phyloP scores from a whole-genome alignment of 352 stramenopile genomes.

The Phytophthora tentaculata region DNA sequence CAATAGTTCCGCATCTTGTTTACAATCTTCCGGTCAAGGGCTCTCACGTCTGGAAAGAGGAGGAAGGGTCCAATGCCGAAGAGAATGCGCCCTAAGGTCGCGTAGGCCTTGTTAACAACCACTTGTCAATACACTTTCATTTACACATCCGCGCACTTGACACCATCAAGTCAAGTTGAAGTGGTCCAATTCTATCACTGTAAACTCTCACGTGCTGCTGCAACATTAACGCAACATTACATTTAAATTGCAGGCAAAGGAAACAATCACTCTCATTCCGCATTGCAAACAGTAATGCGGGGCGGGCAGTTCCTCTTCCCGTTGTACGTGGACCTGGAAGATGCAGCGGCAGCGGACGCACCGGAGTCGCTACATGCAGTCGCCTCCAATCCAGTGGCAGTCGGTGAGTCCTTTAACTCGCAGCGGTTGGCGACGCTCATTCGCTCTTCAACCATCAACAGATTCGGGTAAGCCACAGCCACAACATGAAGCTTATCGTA shows the following conservation, averaged over 20 bases:
- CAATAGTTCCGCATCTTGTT: conserved; percentile 42
- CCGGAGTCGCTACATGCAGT: conserved; percentile 32
- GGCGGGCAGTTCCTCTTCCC: conserved; percentile 63
- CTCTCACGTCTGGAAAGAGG: conserved; percentile 15
- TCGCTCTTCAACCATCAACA: conserved; percentile 35
- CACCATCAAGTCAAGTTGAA: neutral
- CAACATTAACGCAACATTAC: conserved; percentile 49
- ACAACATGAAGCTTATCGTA: conserved; percentile 7
- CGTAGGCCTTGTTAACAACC: conserved; percentile 10
- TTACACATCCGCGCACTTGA: neutral
- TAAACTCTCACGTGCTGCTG: conserved; percentile 1
- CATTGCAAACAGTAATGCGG: conserved; percentile 41
- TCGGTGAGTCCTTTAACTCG: conserved; percentile 33
- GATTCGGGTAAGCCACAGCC: conserved; percentile 42
- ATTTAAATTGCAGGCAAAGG: conserved; percentile 19
- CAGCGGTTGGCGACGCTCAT: conserved; percentile 54
- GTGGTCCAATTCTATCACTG: neutral
- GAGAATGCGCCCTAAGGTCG: conserved; percentile 33
- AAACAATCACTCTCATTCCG: conserved; percentile 40
- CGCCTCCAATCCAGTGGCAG: conserved; percentile 8
- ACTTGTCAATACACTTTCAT: neutral
- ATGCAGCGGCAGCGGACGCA: conserved; percentile 35
- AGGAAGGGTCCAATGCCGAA: conserved; percentile 16
- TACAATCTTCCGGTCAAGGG: conserved; percentile 42
- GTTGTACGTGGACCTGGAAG: conserved; percentile 47